Percentiles rank a stretch among this genome's conserved stretches.
These are phyloP conservation scores for Astrothelium subdiscretum DNA, from an alignment of 495 filamentous ascomycete genomes.

Conservation along the genomic window DNA sequence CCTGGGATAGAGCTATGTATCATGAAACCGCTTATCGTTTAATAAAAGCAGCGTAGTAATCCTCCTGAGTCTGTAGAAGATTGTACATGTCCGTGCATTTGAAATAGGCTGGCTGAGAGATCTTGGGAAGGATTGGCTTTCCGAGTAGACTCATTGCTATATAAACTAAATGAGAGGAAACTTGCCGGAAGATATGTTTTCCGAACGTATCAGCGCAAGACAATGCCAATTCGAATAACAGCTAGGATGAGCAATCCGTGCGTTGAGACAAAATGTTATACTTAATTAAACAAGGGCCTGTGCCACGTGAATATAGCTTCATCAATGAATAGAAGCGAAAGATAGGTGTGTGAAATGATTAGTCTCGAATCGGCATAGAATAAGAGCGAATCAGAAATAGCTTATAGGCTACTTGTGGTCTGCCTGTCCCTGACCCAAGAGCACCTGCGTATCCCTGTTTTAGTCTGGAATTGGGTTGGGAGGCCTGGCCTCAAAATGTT, in stretches of 20 bases:
- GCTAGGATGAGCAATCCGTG: neutral
- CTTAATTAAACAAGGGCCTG: neutral
- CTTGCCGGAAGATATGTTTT: no score
- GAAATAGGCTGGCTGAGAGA: neutral
- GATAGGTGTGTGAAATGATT: neutral
- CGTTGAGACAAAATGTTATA: neutral
- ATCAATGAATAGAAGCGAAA: neutral
- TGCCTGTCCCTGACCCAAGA: no score
- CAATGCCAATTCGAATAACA: neutral
- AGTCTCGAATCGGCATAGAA: neutral
- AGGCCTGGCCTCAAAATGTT: neutral
- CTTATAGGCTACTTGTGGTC: neutral
- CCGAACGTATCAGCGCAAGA: no score
- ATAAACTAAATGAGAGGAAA: no score
- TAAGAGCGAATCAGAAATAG: neutral
- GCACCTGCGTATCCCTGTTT: no score
- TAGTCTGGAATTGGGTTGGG: neutral
- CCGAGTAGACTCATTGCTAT: no score
- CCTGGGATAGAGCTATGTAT: neutral
- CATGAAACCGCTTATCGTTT: neutral
- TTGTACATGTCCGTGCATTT: neutral
- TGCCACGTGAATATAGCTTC: neutral
- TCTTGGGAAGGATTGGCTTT: neutral
- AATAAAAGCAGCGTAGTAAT: neutral
- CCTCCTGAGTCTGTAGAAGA: neutral